These are phyloP conservation scores for Anacardium occidentale DNA, from an alignment of 345 rosid species.

Conservation along the genomic window DNA sequence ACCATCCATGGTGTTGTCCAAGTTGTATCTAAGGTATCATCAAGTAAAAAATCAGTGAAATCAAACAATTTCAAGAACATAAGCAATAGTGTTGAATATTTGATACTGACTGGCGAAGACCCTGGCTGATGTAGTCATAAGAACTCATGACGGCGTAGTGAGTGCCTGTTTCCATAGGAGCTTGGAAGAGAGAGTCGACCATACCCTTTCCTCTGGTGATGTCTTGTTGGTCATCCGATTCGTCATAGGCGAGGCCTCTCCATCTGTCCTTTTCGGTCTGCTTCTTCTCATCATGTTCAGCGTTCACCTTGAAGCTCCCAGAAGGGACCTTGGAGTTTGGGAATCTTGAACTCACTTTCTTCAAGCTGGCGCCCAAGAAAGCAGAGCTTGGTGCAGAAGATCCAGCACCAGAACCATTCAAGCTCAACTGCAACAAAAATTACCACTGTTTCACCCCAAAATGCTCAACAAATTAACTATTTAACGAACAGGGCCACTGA, in stretches of 20 bases:
- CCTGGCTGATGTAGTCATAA: constrained; percentile 81
- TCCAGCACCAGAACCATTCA: constrained; percentile 71
- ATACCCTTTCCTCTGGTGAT: constrained; percentile 86
- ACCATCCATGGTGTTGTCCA: constrained; percentile 86
- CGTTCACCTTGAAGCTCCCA: constrained; percentile 53
- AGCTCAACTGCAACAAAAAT: constrained; percentile 54
- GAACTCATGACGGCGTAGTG: constrained; percentile 80
- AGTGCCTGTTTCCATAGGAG: constrained; percentile 72
- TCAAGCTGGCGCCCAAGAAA: constrained; percentile 67
- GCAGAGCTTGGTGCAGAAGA: constrained; percentile 57
- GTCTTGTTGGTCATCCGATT: constrained; percentile 93
- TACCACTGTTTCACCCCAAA: neutral
- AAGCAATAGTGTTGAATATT: neutral
- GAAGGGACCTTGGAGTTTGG: constrained; percentile 29
- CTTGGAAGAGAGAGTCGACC: constrained; percentile 96
- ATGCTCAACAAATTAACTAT: too few relatives aligned
- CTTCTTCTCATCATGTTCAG: constrained; percentile 52
- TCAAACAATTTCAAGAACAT: neutral
- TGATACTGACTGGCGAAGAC: constrained; percentile 61
- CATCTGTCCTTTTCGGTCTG: constrained; percentile 75
- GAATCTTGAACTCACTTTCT: constrained; percentile 59
- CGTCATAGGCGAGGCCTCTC: constrained; percentile 67
- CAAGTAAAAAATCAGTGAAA: neutral
- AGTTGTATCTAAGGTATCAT: constrained; percentile 46
- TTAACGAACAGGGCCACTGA: neutral